Evolutionary conservation across 1,139 yeast species (phyloP), one percentile per base, ranked within the genome.

Genomic region (Kodamaea alishanica): DNA sequence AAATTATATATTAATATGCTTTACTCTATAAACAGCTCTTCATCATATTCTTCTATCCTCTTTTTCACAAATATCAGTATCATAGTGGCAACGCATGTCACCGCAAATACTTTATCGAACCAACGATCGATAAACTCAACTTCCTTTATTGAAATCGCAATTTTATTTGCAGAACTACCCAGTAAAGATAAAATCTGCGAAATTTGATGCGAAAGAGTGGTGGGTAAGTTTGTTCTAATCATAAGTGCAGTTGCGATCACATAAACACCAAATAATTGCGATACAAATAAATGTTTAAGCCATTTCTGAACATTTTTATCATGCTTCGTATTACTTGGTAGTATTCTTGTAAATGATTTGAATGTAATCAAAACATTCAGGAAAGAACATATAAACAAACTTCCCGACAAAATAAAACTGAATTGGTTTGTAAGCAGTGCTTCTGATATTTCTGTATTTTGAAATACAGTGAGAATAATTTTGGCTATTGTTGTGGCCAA

Each of bases 201-300:
- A 20, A 79, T 77, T 39, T 65, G 77, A 35, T 60, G 54, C 1
- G 81, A 72, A 7, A 84, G 67, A 50, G 80, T 76, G 11, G 70
- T 60, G 0, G 96, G 92, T 39, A 88, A 60, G 51, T 84, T 85
- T 24, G 92, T 78, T 41, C 95, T 73, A 39, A 89, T 73, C 50
- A 89, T 69, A 24, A 89, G 65, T 2, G 92, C 82, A 0, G 96
- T 86, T 0, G 96, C 84, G 26, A 89, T 70, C 2, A 84, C 82
- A 54, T 89, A 89, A 3, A 86, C 73, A 0, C 96, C 96, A 12
- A 84, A 64, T 8, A 88, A 64, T 60, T 88, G 85, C 8, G 86
- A 77, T 5, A 84, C 72, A 2, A 85, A 58, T 26, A 87, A 61
- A 47, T 67, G 70, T 40, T 65, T 64, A 35, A 70, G 48, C 70